Evolutionary conservation across 805 yeast species (phyloP).

Genomic region (Pichia occidentalis): DNA sequence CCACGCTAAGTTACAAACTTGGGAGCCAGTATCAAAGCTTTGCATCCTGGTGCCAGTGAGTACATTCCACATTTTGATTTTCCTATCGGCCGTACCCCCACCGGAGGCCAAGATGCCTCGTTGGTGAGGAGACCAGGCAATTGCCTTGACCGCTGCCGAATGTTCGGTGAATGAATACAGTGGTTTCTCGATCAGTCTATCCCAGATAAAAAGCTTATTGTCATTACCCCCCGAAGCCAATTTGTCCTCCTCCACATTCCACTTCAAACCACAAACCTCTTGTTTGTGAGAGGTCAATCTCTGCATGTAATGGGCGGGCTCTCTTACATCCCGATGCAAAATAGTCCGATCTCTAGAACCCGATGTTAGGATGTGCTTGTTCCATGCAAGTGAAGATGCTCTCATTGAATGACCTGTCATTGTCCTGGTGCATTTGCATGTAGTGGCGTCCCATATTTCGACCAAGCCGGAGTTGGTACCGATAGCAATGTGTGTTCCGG

Average conservation of each 20-base stretch:
- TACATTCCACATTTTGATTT: constrained; percentile 89
- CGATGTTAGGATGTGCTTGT: constrained; percentile 77
- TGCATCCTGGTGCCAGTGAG: constrained; percentile 63
- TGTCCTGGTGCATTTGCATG: constrained; percentile 74
- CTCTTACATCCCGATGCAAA: constrained; percentile 85
- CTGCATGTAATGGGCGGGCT: constrained; percentile 72
- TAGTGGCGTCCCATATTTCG: constrained; percentile 90
- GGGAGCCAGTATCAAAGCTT: constrained; percentile 93
- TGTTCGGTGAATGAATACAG: constrained; percentile 73
- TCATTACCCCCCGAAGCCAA: constrained; percentile 96
- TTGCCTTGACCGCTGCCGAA: constrained; percentile 92
- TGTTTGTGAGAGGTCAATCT: constrained; percentile 71
- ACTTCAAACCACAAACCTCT: constrained; percentile 92
- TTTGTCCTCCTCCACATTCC: constrained; percentile 89
- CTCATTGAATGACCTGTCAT: constrained; percentile 88
- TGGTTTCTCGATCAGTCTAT: constrained; percentile 65
- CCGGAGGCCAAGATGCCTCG: constrained; percentile 91
- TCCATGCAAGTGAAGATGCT: constrained; percentile 90
- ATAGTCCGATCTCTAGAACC: constrained; percentile 85
- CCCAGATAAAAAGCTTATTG: constrained; percentile 82
- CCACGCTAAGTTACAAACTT: constrained; percentile 93
- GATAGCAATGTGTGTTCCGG: constrained; percentile 90
- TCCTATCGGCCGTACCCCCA: constrained; percentile 93
- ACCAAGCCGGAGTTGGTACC: constrained; percentile 85
- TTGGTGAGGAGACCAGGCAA: constrained; percentile 97